Conservation (phyloP, 1,284 basidiomycete species). For the Cerioporus squamosus region DNA sequence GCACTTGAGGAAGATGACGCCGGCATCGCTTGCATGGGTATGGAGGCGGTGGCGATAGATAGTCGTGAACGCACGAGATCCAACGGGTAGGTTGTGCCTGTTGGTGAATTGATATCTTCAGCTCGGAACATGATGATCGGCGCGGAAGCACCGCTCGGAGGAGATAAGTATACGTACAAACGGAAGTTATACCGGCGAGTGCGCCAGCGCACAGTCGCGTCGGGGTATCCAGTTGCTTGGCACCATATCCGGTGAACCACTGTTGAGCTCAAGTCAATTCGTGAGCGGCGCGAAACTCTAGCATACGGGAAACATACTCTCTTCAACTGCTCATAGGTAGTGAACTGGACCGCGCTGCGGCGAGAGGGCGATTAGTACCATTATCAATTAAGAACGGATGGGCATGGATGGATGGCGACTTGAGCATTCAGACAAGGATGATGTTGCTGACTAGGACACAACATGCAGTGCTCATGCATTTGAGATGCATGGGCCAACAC, state of each 20-base stretch:
- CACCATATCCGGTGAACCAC: slow-evolving; percentile 73
- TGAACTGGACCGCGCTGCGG: slow-evolving; percentile 87
- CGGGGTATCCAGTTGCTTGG: slow-evolving; percentile 80
- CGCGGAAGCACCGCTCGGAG: not conserved
- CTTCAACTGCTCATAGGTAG: slow-evolving; percentile 89
- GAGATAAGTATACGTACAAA: slow-evolving; percentile 32
- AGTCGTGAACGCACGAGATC: slow-evolving; percentile 93
- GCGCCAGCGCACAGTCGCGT: slow-evolving; percentile 85
- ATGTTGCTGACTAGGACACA: no score
- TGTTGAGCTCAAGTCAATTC: slow-evolving; percentile 37
- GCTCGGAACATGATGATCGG: slow-evolving; percentile 10
- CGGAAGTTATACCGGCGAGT: slow-evolving; percentile 89
- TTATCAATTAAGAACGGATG: no score
- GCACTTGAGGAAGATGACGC: slow-evolving; percentile 24
- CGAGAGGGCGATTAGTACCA: not conserved
- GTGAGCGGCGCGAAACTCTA: slow-evolving; percentile 16
- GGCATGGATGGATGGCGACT: no score
- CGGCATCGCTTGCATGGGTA: slow-evolving; percentile 42
- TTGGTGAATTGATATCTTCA: not conserved
- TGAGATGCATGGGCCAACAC: no score
- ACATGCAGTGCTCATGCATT: no score
- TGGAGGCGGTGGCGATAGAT: slow-evolving; percentile 88
- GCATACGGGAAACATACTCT: slow-evolving; percentile 51
- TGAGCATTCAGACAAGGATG: no score
- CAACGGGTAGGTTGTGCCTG: slow-evolving; percentile 90